Evolutionary conservation across 345 rosid species (phyloP).

Genomic region (Psidium friedrichsthalianum): DNA sequence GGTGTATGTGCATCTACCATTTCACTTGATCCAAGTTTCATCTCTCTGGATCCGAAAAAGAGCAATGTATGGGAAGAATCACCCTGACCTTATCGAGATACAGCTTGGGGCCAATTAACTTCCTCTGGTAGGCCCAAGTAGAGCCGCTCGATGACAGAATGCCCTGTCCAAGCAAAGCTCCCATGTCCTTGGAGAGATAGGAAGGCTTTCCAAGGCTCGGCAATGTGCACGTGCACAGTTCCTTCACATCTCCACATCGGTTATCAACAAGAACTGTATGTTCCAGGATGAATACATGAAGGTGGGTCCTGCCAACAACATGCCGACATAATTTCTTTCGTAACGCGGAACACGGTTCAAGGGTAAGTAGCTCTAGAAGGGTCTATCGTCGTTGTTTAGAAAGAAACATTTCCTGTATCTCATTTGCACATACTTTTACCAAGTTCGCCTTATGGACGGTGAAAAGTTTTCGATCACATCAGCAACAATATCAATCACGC

Average conservation of each 20-base stretch:
- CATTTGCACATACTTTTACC: not conserved
- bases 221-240: constrained; percentile 22
- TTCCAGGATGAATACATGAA: constrained; percentile 36
- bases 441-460: not conserved
- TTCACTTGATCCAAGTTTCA: not conserved
- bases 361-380: not conserved
- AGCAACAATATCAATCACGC: not conserved
- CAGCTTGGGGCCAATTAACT: constrained; percentile 33
- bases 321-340: not conserved
- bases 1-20: not conserved
- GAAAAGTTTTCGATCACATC: not conserved
- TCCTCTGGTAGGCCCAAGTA: constrained; percentile 26
- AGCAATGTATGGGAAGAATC: not conserved
- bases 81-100: constrained; percentile 41
- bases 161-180: constrained; percentile 36
- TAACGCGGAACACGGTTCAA: not conserved
- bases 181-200: constrained; percentile 22
- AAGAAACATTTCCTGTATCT: not conserved
- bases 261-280: constrained; percentile 18
- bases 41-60: not conserved
- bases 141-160: constrained; percentile 30
- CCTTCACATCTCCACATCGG: constrained; percentile 29
- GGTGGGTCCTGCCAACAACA: constrained; percentile 18
- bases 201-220: constrained; percentile 36
- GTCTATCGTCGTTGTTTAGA: not conserved